Base-by-base conservation (phyloP, 306 rosid genomes). In the Acacia acuminata region DNA sequence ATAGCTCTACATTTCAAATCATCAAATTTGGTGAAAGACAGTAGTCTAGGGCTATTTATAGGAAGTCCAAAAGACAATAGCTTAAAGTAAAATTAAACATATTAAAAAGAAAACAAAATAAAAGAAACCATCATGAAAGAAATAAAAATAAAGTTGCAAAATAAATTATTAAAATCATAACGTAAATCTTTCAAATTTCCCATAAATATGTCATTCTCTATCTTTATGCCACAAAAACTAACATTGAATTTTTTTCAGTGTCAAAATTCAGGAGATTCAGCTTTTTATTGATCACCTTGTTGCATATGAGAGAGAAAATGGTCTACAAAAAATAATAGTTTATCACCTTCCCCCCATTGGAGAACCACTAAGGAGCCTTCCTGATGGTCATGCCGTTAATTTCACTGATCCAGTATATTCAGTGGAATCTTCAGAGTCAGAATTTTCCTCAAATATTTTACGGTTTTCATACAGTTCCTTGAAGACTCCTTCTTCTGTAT, bases 401-500 rank as follows among this genome's bases (percentile, higher is more conserved):
- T 93, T 93, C 73, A 20, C 84, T 44, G 98, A 95, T 90, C 98
- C 97, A 70, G 80, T 89, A 24, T 95, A 95, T 85, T 88, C 91
- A 2, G 92, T 88, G 84, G 87, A 82, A 9, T 79, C 78, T 68
- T 83, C 87, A 30, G 88, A 86, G 63, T 91, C 96, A 71, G 96
- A 89, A 69, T 95, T 92, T 87, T 81, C 87, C 45, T 93, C 98
- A 69, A 82, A 89, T 79, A 82, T 95, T 85, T 88, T 95, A 78
- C 90, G 96, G 78, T 93, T 87, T 86, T 61, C 90, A 24, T 93
- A 93, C 81, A 90, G 98, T 88, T 95, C 98, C 75, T 65, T 93
- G 94, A 95, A 82, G 89, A 93, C 97, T 27, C 99, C 99, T 70
- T 79, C 22, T 63, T 89, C 99, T 66, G 90, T 87, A 32, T 95